Evolutionary conservation across 768 basidiomycete genomes (phyloP), one percentile per base, ranked within the genome.

Genomic region (Gymnopilus junonius): DNA sequence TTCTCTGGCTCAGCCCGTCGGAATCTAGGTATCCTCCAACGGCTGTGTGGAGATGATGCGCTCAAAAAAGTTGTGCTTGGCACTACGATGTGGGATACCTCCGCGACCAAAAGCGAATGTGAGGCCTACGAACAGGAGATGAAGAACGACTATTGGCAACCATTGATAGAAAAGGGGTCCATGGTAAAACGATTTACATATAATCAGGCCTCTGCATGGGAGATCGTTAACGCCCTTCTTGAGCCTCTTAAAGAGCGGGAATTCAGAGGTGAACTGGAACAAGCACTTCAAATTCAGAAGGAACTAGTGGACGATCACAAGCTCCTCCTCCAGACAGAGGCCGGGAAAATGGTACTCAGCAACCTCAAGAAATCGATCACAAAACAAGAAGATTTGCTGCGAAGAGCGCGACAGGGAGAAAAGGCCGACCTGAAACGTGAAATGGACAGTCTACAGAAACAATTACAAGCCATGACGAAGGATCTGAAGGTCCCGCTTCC

Each of bases 241-340:
- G 25, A 50, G 11, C n/a, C 20, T 14, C 12, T 59, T 48, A 17
- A 34, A 61, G 64, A 27, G 25, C 25, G 48, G 57, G 51, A 37
- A 34, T 14, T 12, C 50, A 63, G 14, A 39, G 54, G 17, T 4
- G 10, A 56, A 56, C n/a, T 51, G 8, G 25, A 63, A 48, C 17
- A 39, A 59, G 42, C 4, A 0, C 31, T 63, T 8, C 48, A 58
- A 11, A 62, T 66, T 15, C 65, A 66, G 50, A 59, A 31, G 23
- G 40, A 62, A 32, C 10, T 62, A 31, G 35, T 39, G 27, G 59
- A 54, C 35, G 48, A 54, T 20, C 25, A n/a, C 23, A 61, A 48
- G 45, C 4, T 50, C 21, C 31, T 48, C 46, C 32, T 34, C 14
- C 43, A 37, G 46, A 59, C 46, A 2, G 25, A 59, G 10, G 45